Evolutionary conservation across 306 rosid species (phyloP).

Genomic region (Arachis hypogaea): DNA sequence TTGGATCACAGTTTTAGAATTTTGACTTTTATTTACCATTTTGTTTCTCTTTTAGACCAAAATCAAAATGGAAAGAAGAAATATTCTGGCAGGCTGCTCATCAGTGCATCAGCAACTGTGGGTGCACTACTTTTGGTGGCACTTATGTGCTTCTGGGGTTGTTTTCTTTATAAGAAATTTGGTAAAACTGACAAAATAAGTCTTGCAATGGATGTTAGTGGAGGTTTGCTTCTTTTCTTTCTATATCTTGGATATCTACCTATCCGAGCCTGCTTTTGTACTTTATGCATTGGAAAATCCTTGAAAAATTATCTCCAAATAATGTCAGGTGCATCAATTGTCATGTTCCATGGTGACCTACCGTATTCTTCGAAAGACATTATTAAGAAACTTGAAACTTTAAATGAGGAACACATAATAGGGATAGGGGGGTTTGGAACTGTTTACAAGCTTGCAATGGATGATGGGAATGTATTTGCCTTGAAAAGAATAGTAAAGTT

Average conservation of each 20-base stretch:
- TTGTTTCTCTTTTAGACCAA: conserved; percentile 53
- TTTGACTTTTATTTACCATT: conserved; percentile 9
- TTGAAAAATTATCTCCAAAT: conserved; percentile 39
- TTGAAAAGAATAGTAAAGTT: conserved; percentile 85
- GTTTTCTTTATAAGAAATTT: conserved; percentile 90
- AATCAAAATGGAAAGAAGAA: conserved; percentile 69
- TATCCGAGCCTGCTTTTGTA: conserved; percentile 30
- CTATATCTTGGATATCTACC: conserved; percentile 31
- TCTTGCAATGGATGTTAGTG: conserved; percentile 79
- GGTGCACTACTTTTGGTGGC: conserved; percentile 98
- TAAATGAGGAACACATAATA: conserved; percentile 89
- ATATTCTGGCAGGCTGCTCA: conserved; percentile 87
- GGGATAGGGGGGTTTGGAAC: conserved; percentile 96
- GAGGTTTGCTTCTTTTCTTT: conserved; percentile 65
- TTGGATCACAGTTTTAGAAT: conserved; percentile 29
- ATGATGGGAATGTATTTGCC: conserved; percentile 94
- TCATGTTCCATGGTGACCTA: conserved; percentile 98
- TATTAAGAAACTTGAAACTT: conserved; percentile 88
- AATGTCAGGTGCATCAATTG: conserved; percentile 82
- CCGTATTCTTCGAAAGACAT: conserved; percentile 98
- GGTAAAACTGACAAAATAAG: conserved; percentile 76
- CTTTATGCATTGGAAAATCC: conserved; percentile 29
- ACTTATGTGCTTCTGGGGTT: conserved; percentile 99
- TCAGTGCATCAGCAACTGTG: conserved; percentile 98
- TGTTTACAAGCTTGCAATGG: conserved; percentile 98